Conservation (phyloP, 2,329 filamentous ascomycete species). For the Paecilomyces niveus region DNA sequence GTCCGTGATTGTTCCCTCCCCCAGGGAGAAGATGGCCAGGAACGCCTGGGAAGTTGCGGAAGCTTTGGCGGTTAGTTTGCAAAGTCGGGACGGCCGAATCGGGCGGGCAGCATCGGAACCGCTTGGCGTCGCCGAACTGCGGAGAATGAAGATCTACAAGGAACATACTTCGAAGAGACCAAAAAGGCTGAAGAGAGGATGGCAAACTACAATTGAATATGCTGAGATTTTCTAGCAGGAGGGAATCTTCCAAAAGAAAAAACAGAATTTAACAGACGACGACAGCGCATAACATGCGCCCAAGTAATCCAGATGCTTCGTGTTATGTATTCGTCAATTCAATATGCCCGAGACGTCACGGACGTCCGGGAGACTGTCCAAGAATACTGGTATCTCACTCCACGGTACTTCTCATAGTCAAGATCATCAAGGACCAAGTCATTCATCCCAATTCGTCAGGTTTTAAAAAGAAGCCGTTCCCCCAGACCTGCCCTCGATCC, state of each 20-base stretch:
- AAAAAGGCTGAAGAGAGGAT: background rate
- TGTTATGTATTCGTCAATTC: constrained; percentile 23
- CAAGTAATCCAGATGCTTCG: constrained; percentile 11
- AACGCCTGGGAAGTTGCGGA: background rate
- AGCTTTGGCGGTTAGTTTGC: background rate
- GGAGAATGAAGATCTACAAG: no score
- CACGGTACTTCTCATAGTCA: constrained; percentile 6
- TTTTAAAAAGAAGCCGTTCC: background rate
- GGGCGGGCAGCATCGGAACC: background rate
- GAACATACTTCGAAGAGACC: background rate
- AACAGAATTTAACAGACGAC: background rate
- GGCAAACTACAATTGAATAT: background rate
- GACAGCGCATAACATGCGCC: background rate
- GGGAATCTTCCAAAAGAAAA: background rate
- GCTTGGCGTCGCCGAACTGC: background rate
- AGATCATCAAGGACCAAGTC: constrained; percentile 2
- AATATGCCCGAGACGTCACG: constrained; percentile 19
- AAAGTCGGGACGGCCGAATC: background rate
- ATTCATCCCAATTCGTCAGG: constrained; percentile 2
- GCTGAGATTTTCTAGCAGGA: background rate
- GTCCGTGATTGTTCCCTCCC: background rate
- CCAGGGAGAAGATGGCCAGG: background rate
- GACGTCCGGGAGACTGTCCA: constrained; percentile 16
- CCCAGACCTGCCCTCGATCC: background rate
- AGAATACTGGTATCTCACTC: constrained; percentile 13